Evolutionary conservation across 192 early-diverging fungal species (phyloP).

Genomic region (Coemansia sp.): DNA sequence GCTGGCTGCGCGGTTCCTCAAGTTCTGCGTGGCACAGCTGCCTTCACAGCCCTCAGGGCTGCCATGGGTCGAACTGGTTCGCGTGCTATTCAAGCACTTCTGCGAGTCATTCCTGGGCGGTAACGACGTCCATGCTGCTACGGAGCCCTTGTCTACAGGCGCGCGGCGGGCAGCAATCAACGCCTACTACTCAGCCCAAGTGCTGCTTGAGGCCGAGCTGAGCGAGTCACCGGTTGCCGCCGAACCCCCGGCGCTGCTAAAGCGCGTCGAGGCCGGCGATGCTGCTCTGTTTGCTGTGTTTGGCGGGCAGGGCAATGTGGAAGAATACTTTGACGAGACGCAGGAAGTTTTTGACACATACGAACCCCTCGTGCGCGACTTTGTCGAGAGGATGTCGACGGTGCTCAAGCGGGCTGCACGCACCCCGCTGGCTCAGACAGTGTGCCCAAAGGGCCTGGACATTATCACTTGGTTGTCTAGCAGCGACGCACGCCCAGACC

Average conservation of each 20-base stretch:
- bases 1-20: slow-evolving; percentile 70
- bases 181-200: slow-evolving; percentile 76
- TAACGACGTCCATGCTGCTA: slow-evolving; percentile 83
- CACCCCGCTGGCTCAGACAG: slow-evolving; percentile 61
- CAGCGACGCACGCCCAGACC: slow-evolving; percentile 74
- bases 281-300: slow-evolving; percentile 82
- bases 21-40: slow-evolving; percentile 58
- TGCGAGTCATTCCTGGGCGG: slow-evolving; percentile 68
- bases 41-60: slow-evolving; percentile 38
- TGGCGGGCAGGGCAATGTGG: slow-evolving; percentile 94
- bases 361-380: slow-evolving; percentile 71
- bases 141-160: slow-evolving; percentile 59
- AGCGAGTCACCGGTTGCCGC: slow-evolving; percentile 12
- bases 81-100: slow-evolving; percentile 73
- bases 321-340: slow-evolving; percentile 93
- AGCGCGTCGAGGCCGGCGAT: slow-evolving; percentile 59
- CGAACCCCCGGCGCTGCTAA: slow-evolving; percentile 63
- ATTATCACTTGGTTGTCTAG: slow-evolving; percentile 82
- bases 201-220: slow-evolving; percentile 56
- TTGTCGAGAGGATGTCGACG: slow-evolving; percentile 73
- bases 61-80: slow-evolving; percentile 67
- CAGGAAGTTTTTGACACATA: slow-evolving; percentile 78
- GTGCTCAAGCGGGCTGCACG: slow-evolving; percentile 63
- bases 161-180: slow-evolving; percentile 62
- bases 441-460: slow-evolving; percentile 78